phyloP scores from a whole-genome alignment of 371 early-diverging fungal genomes.

The Apophysomyces trapeziformis region DNA sequence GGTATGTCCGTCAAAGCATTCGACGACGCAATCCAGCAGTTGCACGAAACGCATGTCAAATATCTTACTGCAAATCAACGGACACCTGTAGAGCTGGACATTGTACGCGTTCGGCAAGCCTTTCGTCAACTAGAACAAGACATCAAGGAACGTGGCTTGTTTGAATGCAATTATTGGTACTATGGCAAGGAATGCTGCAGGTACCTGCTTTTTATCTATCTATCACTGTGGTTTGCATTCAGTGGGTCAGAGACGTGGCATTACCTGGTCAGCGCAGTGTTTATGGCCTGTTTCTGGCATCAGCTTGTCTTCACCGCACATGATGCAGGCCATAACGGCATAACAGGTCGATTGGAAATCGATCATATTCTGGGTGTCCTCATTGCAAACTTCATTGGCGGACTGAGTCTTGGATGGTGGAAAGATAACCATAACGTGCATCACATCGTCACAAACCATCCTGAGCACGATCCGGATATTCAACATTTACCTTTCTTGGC shows the following conservation, averaged over 20 bases:
- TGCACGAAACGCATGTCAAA: conserved; percentile 29
- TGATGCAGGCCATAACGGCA: conserved; percentile 94
- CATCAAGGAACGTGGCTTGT: conserved; percentile 66
- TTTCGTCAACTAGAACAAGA: conserved; percentile 72
- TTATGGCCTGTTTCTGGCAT: conserved; percentile 86
- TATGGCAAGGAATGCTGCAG: conserved; percentile 79
- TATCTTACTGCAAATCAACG: conserved; percentile 25
- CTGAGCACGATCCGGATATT: conserved; percentile 96
- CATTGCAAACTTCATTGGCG: conserved; percentile 84
- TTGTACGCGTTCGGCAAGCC: conserved; percentile 49
- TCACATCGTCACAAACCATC: conserved; percentile 88
- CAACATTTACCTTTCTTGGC: conserved; percentile 97
- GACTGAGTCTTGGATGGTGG: conserved; percentile 96
- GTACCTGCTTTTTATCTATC: conserved; percentile 61
- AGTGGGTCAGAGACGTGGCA: conserved; percentile 65
- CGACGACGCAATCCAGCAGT: conserved; percentile 35
- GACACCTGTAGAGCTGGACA: conserved; percentile 35
- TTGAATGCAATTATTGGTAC: conserved; percentile 75
- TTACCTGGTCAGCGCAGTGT: conserved; percentile 63
- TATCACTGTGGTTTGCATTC: conserved; percentile 68
- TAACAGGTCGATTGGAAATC: conserved; percentile 73
- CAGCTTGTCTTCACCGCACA: conserved; percentile 93
- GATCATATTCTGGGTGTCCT: conserved; percentile 86
- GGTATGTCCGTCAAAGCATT: conserved; percentile 38
- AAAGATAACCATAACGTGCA: conserved; percentile 95